Base-by-base conservation (phyloP, 2,329 filamentous ascomycete species). In the Colletotrichum lupini region DNA sequence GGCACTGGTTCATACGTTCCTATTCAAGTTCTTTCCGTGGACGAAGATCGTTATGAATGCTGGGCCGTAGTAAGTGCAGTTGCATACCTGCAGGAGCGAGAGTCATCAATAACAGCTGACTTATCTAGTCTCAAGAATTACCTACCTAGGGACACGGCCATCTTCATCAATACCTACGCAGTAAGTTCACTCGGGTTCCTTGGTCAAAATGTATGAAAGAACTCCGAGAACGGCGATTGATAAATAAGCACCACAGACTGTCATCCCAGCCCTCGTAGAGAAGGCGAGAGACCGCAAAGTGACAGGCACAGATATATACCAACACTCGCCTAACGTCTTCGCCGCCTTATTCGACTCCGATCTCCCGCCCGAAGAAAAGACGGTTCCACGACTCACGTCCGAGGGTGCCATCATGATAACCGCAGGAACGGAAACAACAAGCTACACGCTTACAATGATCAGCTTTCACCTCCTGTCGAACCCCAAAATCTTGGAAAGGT, bases 401-500 rank as follows among this genome's bases (percentile, higher is more conserved):
- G 85, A 87, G 58, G 84, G 80, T 0, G 80, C 81, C 26, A 75
- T 79, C 5, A 72, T 86, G 24, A 62, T 85, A 0, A 75, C 78
- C 1, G 85, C 82, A 1, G 84, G 84, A 0, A 82, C 81, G 0
- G 84, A 86, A 73, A 86, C 57, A 3, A 55, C 57, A n/a, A 62
- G 57, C n/a, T 46, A 26, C 4, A 24, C 64, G 0, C 64, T 84
- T n/a, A 73, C 77, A 0, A 72, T 77, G 16, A 75, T 76, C 26
- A 76, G 76, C 5, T 81, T 77, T 68, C 75, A 80, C 73, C 68
- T 82, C 19, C 75, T 81, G 2, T 72, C 73, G 22, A 75, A 76
- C 5, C 76, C 76, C 2, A 26, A 67, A 4, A 76, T 77, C 24
- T 62, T 76, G 6, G 53, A 58, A 3, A 72, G 61, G 14, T 74